Base-by-base conservation (phyloP, 345 rosid genomes). In the Kernera saxatilis region DNA sequence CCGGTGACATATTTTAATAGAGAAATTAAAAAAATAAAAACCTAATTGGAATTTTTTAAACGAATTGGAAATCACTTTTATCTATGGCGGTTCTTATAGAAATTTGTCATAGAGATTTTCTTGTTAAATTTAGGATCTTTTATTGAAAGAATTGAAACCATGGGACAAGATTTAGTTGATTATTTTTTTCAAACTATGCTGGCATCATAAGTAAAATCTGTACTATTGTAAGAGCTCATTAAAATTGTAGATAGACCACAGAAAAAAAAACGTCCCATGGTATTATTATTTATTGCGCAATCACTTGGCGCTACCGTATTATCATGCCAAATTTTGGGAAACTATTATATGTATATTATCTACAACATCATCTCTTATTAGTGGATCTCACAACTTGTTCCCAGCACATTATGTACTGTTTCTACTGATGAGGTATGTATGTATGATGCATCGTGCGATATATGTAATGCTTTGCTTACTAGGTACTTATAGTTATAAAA, bases 221-320 rank as follows among this genome's bases (percentile, higher is more conserved):
- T 41, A 21, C 7, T 9, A 10, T 13, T 27, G n/a, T 36, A 15
- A 4, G 29, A 54, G 26, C 15, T 30, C 30, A 45, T n/a, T 22
- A 2, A 45, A 23, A 35, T 21, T 6, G 66, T 45, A 17, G 56
- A 69, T 33, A 56, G 53, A 45, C 65, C 65, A 69, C 56, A 57
- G 3, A 56, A 56, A 69, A n/a, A n/a, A 45, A 69, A 57, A 57
- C 26, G 65, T 15, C 56, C 23, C 35, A 33, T 45, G 25, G 37
- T 25, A 19, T 27, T n/a, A 69, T 43, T 30, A 53, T 14, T 54
- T 43, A 62, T 63, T 29, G 53, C 40, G 10, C 29, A 45, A 32
- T n/a, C n/a, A n/a, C n/a, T n/a, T n/a, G n/a, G n/a, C n/a, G n/a
- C n/a, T n/a, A n/a, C n/a, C 27, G 29, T 17, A 17, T 26, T 13